A percentile compares a stretch with the other conserved stretches of the same genome.
Evolutionary conservation across 1,139 yeast species (phyloP).

Genomic region (Candida anutae): DNA sequence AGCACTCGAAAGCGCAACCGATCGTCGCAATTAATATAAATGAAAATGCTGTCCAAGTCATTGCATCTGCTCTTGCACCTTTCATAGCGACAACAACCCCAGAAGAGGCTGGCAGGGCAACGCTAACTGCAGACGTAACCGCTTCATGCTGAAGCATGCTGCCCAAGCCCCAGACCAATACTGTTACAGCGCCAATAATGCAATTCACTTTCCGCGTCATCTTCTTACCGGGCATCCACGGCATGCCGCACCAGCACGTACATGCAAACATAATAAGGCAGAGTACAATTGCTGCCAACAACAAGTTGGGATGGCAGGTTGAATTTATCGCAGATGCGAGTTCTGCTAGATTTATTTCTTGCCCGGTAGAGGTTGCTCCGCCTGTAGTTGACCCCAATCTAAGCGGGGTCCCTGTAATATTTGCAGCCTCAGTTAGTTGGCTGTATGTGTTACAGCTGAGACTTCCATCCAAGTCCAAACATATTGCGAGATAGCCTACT

Average conservation of each 20-base stretch:
- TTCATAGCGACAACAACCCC: conserved; percentile 32
- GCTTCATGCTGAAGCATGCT: conserved; percentile 65
- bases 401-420: too few relatives aligned
- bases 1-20: too few relatives aligned
- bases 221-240: conserved; percentile 40
- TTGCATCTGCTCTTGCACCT: conserved; percentile 45
- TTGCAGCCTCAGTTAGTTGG: conserved; percentile 14
- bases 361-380: too few relatives aligned
- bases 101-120: conserved; percentile 48
- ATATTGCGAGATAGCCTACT: conserved; percentile 47
- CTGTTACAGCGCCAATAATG: conserved; percentile 26
- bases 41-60: conserved; percentile 18
- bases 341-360: conserved; percentile 31
- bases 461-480: conserved; percentile 24
- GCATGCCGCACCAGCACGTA: conserved; percentile 37
- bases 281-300: conserved; percentile 43
- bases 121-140: conserved; percentile 31
- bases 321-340: conserved; percentile 35
- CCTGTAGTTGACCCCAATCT: too few relatives aligned
- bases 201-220: conserved; percentile 24
- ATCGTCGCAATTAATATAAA: conserved; percentile 22
- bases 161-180: conserved; percentile 60
- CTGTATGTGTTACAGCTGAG: conserved; percentile 26
- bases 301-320: conserved; percentile 47
- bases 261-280: conserved; percentile 33